Base-by-base conservation (phyloP, 1,284 basidiomycete genomes). In the Serendipita sp. region DNA sequence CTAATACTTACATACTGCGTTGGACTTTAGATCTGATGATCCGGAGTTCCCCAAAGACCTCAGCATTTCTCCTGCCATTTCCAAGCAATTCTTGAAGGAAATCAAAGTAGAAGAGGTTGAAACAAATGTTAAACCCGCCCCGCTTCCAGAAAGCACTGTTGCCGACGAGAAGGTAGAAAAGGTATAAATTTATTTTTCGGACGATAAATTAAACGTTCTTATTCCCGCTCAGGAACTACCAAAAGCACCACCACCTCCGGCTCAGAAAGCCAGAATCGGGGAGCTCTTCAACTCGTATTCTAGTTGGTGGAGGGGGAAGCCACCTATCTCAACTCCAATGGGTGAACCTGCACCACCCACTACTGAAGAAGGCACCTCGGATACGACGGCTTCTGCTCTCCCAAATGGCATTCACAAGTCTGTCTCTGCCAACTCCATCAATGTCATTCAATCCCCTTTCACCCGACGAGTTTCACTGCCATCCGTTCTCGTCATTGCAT, bases 401-500 rank as follows among this genome's bases (percentile, higher is more conserved):
- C 22, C 22, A 22, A 22, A 22, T 22, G 22, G 22, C 22, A 22
- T 22, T 22, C 22, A 22, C 22, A 22, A 22, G 22, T 22, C 22
- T 22, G 22, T 22, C 1, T 44, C 60, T 43, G 5, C 30, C 60
- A 15, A 60, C 63, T 22, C 10, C 53, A 63, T 35, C 38, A 32
- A 60, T 58, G 29, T 45, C 30, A 13, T 22, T 22, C 22, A 22
- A 22, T 1, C 22, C 22, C 22, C 22, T 22, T 22, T 22, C 22
- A 22, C 38, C 15, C 32, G 62, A 15, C 58, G 60, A 10, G 61
- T 65, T 60, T 64, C 79, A 58, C 67, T 86, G 66, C 83, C 83
- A 61, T 83, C 81, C 47, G 73, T 95, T 62, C 71, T 98, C 66
- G 76, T 94, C 64, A 82, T 88, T 15, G 91, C 85, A 53, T 72